These are phyloP conservation scores for Saccharomycopsis microspora DNA, from an alignment of 805 yeast genomes.

Conservation along the genomic window DNA sequence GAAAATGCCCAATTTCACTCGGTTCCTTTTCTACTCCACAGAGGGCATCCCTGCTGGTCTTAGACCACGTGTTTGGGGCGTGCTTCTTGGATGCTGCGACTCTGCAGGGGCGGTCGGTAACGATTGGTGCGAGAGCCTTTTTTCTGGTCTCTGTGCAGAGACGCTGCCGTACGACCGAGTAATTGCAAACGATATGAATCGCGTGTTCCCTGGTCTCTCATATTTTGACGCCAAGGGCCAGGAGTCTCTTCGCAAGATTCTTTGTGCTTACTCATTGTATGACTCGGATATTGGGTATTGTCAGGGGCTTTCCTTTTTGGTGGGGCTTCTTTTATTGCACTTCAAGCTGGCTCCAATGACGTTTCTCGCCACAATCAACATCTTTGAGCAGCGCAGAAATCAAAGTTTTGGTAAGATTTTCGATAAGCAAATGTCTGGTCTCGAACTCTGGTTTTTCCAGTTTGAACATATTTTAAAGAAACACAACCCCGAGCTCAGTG, in stretches of 20 bases:
- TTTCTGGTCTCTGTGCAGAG: conserved; percentile 28
- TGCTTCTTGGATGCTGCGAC: conserved; percentile 19
- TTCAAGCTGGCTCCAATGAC: conserved; percentile 29
- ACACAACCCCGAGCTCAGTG: conserved; percentile 29
- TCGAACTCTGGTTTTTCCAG: conserved; percentile 40
- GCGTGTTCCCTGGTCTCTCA: conserved; percentile 47
- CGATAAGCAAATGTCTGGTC: conserved; percentile 41
- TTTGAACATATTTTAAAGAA: conserved; percentile 33
- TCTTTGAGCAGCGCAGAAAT: conserved; percentile 45
- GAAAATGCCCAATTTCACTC: conserved; percentile 36
- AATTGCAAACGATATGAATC: conserved; percentile 44
- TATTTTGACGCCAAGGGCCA: conserved; percentile 37
- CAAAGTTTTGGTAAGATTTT: conserved; percentile 34
- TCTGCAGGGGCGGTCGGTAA: conserved; percentile 17
- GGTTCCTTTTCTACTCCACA: conserved; percentile 27
- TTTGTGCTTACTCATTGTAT: conserved; percentile 52
- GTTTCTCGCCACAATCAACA: conserved; percentile 40
- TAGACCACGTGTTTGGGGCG: conserved; percentile 34
- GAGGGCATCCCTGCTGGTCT: conserved; percentile 35
- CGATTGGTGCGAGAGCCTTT: conserved; percentile 23
- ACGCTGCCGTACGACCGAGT: conserved; percentile 31
- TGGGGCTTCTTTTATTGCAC: conserved; percentile 43
- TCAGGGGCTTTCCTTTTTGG: conserved; percentile 54
- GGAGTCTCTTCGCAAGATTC: conserved; percentile 36
- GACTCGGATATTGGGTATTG: conserved; percentile 60